Conservation (phyloP, 192 early-diverging fungal species). For the Physocladia obscura region DNA sequence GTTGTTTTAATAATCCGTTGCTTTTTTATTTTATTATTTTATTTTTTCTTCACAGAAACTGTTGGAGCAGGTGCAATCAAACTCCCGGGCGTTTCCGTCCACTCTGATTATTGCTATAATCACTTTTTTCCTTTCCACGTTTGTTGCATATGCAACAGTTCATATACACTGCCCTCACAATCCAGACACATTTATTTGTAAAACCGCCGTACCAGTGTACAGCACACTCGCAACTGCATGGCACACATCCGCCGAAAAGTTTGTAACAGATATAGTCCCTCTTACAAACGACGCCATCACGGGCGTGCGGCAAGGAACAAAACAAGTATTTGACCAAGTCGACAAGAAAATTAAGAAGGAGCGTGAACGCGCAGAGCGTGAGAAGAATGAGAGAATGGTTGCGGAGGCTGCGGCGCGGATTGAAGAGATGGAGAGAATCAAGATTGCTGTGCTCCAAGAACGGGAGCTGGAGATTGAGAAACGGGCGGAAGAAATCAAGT, state of each 20-base stretch:
- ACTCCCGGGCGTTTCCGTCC: too few relatives aligned
- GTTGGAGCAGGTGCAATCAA: conserved; percentile 13
- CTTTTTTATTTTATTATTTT: too few relatives aligned
- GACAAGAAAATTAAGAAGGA: conserved; percentile 3
- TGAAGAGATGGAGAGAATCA: background rate
- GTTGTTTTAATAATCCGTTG: too few relatives aligned
- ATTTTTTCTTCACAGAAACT: too few relatives aligned
- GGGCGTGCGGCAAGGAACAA: background rate
- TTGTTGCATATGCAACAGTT: conserved; percentile 29
- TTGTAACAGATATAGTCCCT: conserved; percentile 34
- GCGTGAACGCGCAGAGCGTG: conserved; percentile 21
- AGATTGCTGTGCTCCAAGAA: background rate
- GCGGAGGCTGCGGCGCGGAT: background rate
- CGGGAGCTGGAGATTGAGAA: background rate
- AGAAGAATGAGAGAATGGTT: background rate
- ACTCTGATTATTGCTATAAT: background rate
- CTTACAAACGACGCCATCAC: background rate
- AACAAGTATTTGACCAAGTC: background rate
- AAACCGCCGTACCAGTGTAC: conserved; percentile 25
- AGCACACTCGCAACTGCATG: conserved; percentile 11
- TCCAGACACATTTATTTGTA: conserved; percentile 16
- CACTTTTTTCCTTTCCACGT: background rate
- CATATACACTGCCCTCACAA: conserved; percentile 29
- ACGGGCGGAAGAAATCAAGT: background rate
- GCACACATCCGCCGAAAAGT: conserved; percentile 31